Evolutionary conservation across 805 yeast species (phyloP).

Genomic region (Teunomyces tritomae): DNA sequence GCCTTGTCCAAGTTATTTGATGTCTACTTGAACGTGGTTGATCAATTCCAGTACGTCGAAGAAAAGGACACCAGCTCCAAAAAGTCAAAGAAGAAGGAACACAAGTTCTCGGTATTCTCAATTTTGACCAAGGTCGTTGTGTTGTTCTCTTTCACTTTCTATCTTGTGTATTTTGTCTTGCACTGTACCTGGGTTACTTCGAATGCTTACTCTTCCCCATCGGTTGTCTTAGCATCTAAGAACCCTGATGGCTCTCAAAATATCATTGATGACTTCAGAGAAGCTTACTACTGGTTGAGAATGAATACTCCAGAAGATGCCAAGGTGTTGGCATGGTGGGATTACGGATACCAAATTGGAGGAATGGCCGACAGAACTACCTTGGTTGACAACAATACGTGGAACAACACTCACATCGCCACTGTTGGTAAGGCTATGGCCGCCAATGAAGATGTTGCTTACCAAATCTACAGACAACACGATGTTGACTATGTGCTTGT

Average conservation of each 20-base stretch:
- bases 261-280: conserved; percentile 95
- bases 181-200: conserved; percentile 98
- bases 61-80: conserved; percentile 8
- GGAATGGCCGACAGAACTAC: conserved; percentile 99
- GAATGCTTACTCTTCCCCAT: conserved; percentile 94
- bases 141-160: conserved; percentile 63
- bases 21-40: conserved; percentile 68
- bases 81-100: conserved; percentile 6
- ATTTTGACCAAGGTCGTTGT: conserved; percentile 61
- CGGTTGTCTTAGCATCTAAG: conserved; percentile 86
- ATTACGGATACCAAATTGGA: conserved; percentile 98
- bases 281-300: conserved; percentile 97
- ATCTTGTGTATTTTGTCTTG: conserved; percentile 76
- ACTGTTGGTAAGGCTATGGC: conserved; percentile 99
- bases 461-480: conserved; percentile 81
- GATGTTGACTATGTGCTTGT: conserved; percentile 94
- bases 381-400: conserved; percentile 95
- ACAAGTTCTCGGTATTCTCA: conserved; percentile 26
- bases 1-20: conserved; percentile 84
- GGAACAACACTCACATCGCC: conserved; percentile 99
- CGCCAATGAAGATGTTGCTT: conserved; percentile 81
- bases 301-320: conserved; percentile 98
- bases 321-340: conserved; percentile 99
- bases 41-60: conserved; percentile 20
- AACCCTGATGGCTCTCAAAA: conserved; percentile 81